phyloP scores from a whole-genome alignment of 1,139 yeast genomes.

The Protomyces lactucae-debilis region DNA sequence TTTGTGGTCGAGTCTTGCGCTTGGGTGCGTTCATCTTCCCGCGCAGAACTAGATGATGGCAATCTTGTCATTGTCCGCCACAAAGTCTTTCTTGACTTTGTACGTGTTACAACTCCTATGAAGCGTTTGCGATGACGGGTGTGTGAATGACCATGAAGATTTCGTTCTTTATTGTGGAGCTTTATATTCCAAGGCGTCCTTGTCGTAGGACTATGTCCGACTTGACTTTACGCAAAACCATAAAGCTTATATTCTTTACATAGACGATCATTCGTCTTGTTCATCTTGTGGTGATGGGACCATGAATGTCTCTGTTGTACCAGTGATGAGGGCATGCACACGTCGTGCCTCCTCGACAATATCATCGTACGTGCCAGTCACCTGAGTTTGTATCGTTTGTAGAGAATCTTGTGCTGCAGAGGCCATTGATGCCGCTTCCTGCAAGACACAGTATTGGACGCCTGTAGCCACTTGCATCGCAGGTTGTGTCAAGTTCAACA shows the following conservation, averaged over 20 bases:
- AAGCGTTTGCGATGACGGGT: constrained; percentile 1
- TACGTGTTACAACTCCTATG: background rate
- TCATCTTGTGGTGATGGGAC: background rate
- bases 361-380: background rate
- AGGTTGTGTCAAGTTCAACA: background rate
- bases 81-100: background rate
- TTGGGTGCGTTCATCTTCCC: background rate
- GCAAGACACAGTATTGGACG: background rate
- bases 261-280: background rate
- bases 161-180: background rate
- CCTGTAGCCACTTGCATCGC: background rate
- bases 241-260: background rate
- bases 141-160: background rate
- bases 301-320: background rate
- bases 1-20: background rate
- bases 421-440: background rate
- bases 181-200: constrained; percentile 1
- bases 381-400: background rate
- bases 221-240: constrained; percentile 2
- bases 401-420: background rate
- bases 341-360: background rate
- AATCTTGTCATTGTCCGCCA: background rate
- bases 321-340: background rate
- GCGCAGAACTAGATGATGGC: background rate
- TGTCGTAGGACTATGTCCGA: constrained; percentile 2